These are phyloP conservation scores for Coemansia sp. DNA, from an alignment of 192 early-diverging fungal species.

Conservation along the genomic window DNA sequence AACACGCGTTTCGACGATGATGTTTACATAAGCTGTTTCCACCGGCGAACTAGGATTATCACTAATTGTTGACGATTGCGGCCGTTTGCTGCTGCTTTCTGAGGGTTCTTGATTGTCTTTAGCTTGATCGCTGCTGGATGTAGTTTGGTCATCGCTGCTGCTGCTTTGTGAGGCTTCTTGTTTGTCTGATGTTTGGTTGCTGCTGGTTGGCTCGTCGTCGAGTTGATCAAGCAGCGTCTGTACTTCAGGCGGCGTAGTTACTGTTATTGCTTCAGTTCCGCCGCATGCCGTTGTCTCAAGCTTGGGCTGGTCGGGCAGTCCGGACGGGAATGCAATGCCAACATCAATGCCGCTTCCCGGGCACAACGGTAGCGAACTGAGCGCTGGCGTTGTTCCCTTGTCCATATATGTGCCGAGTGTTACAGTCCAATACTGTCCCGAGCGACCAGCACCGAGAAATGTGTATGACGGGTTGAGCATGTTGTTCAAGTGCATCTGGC, in stretches of 20 bases:
- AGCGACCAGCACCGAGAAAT: slow-evolving; percentile 41
- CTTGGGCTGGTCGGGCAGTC: slow-evolving; percentile 20
- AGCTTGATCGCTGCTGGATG: not conserved
- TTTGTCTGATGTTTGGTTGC: not conserved
- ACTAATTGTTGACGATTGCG: slow-evolving; percentile 1
- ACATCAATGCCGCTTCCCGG: slow-evolving; percentile 35
- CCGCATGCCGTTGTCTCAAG: slow-evolving; percentile 22
- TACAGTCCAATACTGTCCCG: slow-evolving; percentile 48
- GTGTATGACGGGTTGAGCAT: slow-evolving; percentile 21
- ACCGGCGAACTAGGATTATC: not conserved
- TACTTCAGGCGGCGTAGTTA: slow-evolving; percentile 30
- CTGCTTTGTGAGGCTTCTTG: not conserved
- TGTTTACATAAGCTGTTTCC: not conserved
- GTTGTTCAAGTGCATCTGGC: slow-evolving; percentile 36
- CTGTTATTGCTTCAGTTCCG: slow-evolving; percentile 21
- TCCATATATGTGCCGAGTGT: slow-evolving; percentile 25
- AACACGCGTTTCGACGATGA: slow-evolving; percentile 1
- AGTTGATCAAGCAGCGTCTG: slow-evolving; percentile 2
- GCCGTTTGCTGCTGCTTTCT: not conserved
- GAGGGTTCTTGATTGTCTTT: not conserved
- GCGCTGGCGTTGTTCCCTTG: slow-evolving; percentile 12
- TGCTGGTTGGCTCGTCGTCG: not conserved
- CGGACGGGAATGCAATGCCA: slow-evolving; percentile 40
- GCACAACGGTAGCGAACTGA: slow-evolving; percentile 32
- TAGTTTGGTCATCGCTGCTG: not conserved